Evolutionary conservation across 345 rosid genomes (phyloP).

Genomic region (Laguncularia racemosa): DNA sequence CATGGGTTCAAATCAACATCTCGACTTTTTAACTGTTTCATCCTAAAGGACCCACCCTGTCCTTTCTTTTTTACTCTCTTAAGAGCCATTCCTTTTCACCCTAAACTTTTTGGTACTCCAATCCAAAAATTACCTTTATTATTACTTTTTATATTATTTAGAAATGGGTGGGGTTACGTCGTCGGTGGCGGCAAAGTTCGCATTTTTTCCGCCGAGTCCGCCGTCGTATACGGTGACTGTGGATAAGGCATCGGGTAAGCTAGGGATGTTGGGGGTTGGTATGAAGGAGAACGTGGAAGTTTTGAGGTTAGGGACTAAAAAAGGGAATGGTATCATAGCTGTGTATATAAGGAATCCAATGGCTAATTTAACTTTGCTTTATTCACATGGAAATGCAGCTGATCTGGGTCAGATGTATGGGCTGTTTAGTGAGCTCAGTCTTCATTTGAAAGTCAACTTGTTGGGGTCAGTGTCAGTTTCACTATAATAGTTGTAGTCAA

Average conservation of each 20-base stretch:
- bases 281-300: constrained; percentile 63
- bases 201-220: constrained; percentile 91
- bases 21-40: background rate
- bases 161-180: constrained; percentile 90
- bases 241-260: constrained; percentile 41
- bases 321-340: constrained; percentile 78
- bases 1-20: background rate
- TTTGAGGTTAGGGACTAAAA: constrained; percentile 57
- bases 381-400: constrained; percentile 95
- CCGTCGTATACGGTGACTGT: constrained; percentile 61
- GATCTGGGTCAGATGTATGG: constrained; percentile 93
- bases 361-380: constrained; percentile 70
- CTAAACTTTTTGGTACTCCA: constrained; percentile 1
- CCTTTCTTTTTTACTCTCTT: background rate
- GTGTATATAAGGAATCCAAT: constrained; percentile 66
- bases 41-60: background rate
- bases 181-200: constrained; percentile 88
- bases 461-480: constrained; percentile 51
- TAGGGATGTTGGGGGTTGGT: constrained; percentile 45
- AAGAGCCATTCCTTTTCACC: background rate
- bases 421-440: constrained; percentile 62
- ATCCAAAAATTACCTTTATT: background rate
- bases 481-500: background rate
- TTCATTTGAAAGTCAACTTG: constrained; percentile 77
- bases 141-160: background rate